phyloP scores from a whole-genome alignment of 1,284 basidiomycete genomes.

The Wolfiporia cocos region DNA sequence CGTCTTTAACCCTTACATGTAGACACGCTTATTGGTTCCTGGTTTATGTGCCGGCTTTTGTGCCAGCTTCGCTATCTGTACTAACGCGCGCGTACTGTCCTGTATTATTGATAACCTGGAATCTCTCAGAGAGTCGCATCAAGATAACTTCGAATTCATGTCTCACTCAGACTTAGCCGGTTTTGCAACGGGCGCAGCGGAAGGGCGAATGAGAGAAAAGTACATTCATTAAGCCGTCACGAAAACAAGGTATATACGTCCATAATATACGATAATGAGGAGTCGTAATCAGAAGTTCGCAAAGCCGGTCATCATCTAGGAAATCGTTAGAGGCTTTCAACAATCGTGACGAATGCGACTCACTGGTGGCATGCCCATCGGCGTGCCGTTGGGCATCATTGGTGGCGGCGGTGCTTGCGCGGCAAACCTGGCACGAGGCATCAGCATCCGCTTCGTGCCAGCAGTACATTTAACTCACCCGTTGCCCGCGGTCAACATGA shows the following conservation, averaged over 20 bases:
- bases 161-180: too few relatives aligned
- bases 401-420: slow-evolving; percentile 38
- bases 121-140: neutral
- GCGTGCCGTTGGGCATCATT: slow-evolving; percentile 21
- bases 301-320: slow-evolving; percentile 31
- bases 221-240: slow-evolving; percentile 5
- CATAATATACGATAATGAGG: slow-evolving; percentile 15
- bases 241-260: slow-evolving; percentile 15
- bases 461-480: slow-evolving; percentile 34
- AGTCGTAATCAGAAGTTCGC: slow-evolving; percentile 24
- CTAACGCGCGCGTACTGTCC: too few relatives aligned
- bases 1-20: neutral
- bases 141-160: too few relatives aligned
- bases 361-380: slow-evolving; percentile 38
- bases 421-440: slow-evolving; percentile 28
- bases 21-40: neutral
- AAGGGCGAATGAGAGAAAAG: neutral
- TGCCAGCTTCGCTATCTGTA: too few relatives aligned
- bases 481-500: slow-evolving; percentile 65
- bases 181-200: too few relatives aligned
- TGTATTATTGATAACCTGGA: too few relatives aligned
- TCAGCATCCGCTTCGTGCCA: neutral
- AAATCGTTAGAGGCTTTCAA: neutral
- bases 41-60: too few relatives aligned
- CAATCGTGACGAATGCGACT: slow-evolving; percentile 15